Conservation (phyloP, 2,329 filamentous ascomycete genomes). For the Pyricularia pennisetigena region DNA sequence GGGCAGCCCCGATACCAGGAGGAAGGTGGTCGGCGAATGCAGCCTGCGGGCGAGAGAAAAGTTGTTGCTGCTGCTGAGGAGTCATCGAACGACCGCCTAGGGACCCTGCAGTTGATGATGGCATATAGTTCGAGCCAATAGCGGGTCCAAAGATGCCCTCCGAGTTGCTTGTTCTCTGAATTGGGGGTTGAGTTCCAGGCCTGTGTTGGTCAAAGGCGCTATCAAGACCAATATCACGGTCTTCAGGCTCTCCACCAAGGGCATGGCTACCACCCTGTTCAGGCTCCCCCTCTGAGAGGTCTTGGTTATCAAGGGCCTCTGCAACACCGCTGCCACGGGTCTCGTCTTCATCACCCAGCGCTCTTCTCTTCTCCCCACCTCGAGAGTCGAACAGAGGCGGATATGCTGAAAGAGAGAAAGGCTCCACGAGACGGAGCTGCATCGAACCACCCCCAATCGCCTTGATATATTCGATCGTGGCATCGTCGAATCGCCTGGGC, state of each 20-base stretch:
- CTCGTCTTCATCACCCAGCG: slow-evolving; percentile 65
- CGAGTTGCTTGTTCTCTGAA: slow-evolving; percentile 48
- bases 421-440: background rate
- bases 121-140: slow-evolving; percentile 36
- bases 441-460: background rate
- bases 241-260: slow-evolving; percentile 86
- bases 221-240: slow-evolving; percentile 49
- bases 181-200: slow-evolving; percentile 65
- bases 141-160: slow-evolving; percentile 46
- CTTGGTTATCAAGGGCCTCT: slow-evolving; percentile 27
- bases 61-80: slow-evolving; percentile 57
- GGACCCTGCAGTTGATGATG: slow-evolving; percentile 42
- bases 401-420: slow-evolving; percentile 22
- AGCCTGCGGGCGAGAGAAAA: slow-evolving; percentile 54
- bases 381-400: slow-evolving; percentile 76
- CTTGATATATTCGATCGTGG: slow-evolving; percentile 8
- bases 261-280: slow-evolving; percentile 80
- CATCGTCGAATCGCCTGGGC: slow-evolving; percentile 10
- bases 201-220: slow-evolving; percentile 46
- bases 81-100: slow-evolving; percentile 65
- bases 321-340: slow-evolving; percentile 19
- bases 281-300: slow-evolving; percentile 59
- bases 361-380: slow-evolving; percentile 72
- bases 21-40: slow-evolving; percentile 29
- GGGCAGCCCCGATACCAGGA: slow-evolving; percentile 43